Conservation (phyloP, 768 basidiomycete species). For the Kwoniella pini region DNA sequence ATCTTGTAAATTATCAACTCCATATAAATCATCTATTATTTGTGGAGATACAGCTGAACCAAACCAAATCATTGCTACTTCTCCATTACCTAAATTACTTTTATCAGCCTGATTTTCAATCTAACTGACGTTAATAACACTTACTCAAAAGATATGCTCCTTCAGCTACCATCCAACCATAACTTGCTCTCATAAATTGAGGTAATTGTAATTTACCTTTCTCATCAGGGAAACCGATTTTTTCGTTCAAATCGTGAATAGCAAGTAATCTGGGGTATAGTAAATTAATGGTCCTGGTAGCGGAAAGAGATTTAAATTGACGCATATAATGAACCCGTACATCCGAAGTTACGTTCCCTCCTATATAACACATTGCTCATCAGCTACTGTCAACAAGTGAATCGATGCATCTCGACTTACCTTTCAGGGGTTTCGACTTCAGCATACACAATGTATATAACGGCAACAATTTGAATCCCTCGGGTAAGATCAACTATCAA, state of each 20-base stretch:
- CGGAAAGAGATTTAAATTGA: slow-evolving; percentile 68
- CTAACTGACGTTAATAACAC: slow-evolving; percentile 38
- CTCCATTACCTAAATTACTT: slow-evolving; percentile 72
- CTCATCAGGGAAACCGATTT: slow-evolving; percentile 64
- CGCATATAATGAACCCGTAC: slow-evolving; percentile 85
- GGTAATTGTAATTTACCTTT: slow-evolving; percentile 67
- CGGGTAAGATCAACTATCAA: slow-evolving; percentile 83
- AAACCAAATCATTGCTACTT: slow-evolving; percentile 84
- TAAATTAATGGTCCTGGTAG: slow-evolving; percentile 70
- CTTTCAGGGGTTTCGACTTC: slow-evolving; percentile 93
- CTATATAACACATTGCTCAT: slow-evolving; percentile 56
- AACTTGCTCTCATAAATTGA: slow-evolving; percentile 74
- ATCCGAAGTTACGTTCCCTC: slow-evolving; percentile 85
- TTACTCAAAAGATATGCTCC: slow-evolving; percentile 91
- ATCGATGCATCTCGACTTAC: slow-evolving; percentile 55
- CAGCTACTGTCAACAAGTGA: too few species aligned
- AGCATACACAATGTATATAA: slow-evolving; percentile 75
- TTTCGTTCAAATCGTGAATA: slow-evolving; percentile 76
- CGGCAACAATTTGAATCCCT: slow-evolving; percentile 83
- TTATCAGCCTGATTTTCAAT: background rate
- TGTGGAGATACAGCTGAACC: slow-evolving; percentile 79
- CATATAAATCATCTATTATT: slow-evolving; percentile 78
- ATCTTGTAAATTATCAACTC: slow-evolving; percentile 71
- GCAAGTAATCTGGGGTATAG: slow-evolving; percentile 88
- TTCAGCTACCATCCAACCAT: slow-evolving; percentile 82